Evolutionary conservation across 139 green algal genomes (phyloP), one percentile per base, ranked within the genome.

Genomic region (Penium margaritaceum): DNA sequence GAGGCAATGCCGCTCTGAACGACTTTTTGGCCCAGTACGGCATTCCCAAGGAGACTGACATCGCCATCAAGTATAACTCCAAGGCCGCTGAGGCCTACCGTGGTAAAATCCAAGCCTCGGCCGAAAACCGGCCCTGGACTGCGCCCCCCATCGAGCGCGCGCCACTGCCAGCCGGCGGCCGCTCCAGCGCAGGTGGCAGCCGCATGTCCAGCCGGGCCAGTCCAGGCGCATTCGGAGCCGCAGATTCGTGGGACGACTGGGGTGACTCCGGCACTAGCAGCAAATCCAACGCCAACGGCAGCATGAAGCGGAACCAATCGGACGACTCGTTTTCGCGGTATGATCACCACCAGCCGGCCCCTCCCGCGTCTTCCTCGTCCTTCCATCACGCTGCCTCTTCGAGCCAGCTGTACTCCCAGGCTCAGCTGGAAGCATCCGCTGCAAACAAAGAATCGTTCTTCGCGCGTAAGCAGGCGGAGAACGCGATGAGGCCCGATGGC

Each of bases 51-150:
- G 35, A 85, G 57, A 91, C 84, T 2, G 85, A 91, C 69, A 95
- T 96, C 64, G 83, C 70, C n/a, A 85, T 91, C 6, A 98, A 98
- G 83, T 99, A 99, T 87, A 95, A 96, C 77, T 87, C 73, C 35
- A 78, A 86, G 27, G 89, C 86, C 0, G 90, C 90, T 15, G 88
- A 91, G 83, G 85, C 90, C 37, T 97, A 88, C 70, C 83, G 92
- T 0, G 90, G 96, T 24, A 94, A 90, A 81, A 79, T 98, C 30
- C 78, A 80, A 1, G 90, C 90, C 0, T 83, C 89, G 36, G 85
- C 88, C 12, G 90, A 96, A 69, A 91, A 91, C 36, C 81, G 85
- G 14, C 38, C 77, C 0, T 97, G 90, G 78, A 60, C 51, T 3
- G 51, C 51, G 17, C 51, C 51, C 4, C 29, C 12, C 51, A 60